phyloP scores from a whole-genome alignment of 2,329 filamentous ascomycete species.

The Cordyceps militaris region DNA sequence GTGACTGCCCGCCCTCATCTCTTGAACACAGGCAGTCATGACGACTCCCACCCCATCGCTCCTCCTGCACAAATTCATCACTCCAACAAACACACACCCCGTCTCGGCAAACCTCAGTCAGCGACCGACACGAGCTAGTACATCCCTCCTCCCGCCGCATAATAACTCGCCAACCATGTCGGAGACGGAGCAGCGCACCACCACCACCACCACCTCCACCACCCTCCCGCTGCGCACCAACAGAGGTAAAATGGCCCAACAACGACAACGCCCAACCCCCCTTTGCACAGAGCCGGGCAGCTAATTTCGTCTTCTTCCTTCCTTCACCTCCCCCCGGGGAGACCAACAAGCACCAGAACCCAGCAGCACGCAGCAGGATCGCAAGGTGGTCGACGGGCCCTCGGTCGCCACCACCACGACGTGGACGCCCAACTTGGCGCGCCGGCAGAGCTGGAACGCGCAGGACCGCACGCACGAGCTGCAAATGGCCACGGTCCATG shows the following conservation, averaged over 20 bases:
- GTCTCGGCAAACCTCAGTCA: no score
- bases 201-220: no score
- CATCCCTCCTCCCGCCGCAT: no score
- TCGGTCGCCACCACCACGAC: not conserved
- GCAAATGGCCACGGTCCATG: constrained; percentile 38
- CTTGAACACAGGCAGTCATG: no score
- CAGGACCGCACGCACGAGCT: constrained; percentile 47
- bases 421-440: constrained; percentile 41
- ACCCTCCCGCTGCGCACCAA: not conserved
- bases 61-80: no score
- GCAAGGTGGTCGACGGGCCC: not conserved
- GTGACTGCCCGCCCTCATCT: no score
- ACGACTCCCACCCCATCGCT: no score
- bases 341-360: not conserved
- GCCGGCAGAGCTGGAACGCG: constrained; percentile 45
- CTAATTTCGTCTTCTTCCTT: no score
- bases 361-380: not conserved
- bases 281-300: no score
- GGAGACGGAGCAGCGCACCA: not conserved
- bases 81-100: no score
- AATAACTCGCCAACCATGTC: no score
- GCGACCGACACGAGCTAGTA: no score
- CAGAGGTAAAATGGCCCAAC: not conserved
- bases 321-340: not conserved
- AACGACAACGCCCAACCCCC: not conserved